These are phyloP conservation scores for Spatholobus suberectus DNA, from an alignment of 306 rosid species.

Conservation along the genomic window DNA sequence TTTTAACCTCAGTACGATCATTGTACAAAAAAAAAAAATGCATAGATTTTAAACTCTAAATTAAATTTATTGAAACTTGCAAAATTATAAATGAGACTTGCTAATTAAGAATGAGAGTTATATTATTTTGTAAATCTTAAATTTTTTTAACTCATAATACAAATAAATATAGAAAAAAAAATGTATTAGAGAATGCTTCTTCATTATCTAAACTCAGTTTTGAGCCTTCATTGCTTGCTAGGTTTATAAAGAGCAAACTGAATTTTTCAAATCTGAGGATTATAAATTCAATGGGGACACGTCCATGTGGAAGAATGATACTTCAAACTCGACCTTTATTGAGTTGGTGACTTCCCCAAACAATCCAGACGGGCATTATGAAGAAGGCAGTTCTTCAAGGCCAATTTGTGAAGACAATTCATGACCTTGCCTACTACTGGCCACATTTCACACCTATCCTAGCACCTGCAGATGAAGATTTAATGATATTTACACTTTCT, in stretches of 20 bases:
- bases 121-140: too few species aligned
- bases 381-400: slow-evolving; percentile 47
- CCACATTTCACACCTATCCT: slow-evolving; percentile 63
- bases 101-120: neutral
- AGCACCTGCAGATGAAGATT: slow-evolving; percentile 51
- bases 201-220: neutral
- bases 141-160: too few species aligned
- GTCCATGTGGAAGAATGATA: slow-evolving; percentile 26
- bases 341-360: slow-evolving; percentile 71
- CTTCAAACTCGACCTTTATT: slow-evolving; percentile 31
- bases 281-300: slow-evolving; percentile 55
- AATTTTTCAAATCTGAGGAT: slow-evolving; percentile 37
- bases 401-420: slow-evolving; percentile 42
- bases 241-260: slow-evolving; percentile 53
- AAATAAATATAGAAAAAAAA: too few species aligned
- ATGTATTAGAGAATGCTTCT: neutral
- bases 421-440: slow-evolving; percentile 64
- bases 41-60: too few species aligned
- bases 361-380: slow-evolving; percentile 64
- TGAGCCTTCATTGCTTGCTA: neutral
- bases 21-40: too few species aligned
- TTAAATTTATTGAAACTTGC: too few species aligned
- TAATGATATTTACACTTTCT: slow-evolving; percentile 60
- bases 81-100: neutral
- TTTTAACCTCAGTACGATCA: too few species aligned